Base-by-base conservation (phyloP, 2,329 filamentous ascomycete genomes). In the Boeremia lycopersici region DNA sequence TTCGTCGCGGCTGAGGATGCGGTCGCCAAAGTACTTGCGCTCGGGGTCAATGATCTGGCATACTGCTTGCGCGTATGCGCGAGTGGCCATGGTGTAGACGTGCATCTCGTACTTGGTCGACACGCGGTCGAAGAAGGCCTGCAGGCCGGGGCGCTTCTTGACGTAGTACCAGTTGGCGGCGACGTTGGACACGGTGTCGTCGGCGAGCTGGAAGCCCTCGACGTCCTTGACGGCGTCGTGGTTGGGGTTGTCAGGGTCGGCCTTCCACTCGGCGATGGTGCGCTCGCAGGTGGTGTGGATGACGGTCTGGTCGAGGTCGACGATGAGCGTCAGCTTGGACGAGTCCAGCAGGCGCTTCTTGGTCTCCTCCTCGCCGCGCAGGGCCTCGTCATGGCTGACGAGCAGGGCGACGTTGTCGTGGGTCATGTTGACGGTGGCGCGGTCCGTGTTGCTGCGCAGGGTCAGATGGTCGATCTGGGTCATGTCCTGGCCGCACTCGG, bases 31-130 rank as follows among this genome's bases (percentile, higher is more conserved):
- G 9, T 96, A 86, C 71, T 89, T 93, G 61, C 88, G 86, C 30
- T 93, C 87, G 0, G 93, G 93, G 69, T 99, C 95, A 59, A 99
- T 90, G 59, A 99, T 93, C 64, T 89, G 89, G 33, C 92, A 92
- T 65, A 99, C 96, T 57, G 91, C 89, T 64, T 93, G 83, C 9
- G 95, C 95, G 72, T 99, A 99, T n/a, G 93, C 91, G 60, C 95
- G 86, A 19, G 95, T 99, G 52, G 93, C 95, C 95, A 99, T 99
- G 38, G 95, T 99, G 79, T 99, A 99, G 60, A 99, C 93, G 74
- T 99, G 95, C 69, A 98, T 81, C 78, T 99, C 95, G 77, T 95
- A 99, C 67, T 95, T 80, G 68, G 87, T 83, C 1, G 91, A 86
- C 42, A 97, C 83, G 47, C 86, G 84, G 54, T 89, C 81, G 43